A percentile compares a stretch with the other conserved stretches of the same genome.
Conservation (phyloP, 2,329 filamentous ascomycete species). For the Aureobasidium mangrovei region DNA sequence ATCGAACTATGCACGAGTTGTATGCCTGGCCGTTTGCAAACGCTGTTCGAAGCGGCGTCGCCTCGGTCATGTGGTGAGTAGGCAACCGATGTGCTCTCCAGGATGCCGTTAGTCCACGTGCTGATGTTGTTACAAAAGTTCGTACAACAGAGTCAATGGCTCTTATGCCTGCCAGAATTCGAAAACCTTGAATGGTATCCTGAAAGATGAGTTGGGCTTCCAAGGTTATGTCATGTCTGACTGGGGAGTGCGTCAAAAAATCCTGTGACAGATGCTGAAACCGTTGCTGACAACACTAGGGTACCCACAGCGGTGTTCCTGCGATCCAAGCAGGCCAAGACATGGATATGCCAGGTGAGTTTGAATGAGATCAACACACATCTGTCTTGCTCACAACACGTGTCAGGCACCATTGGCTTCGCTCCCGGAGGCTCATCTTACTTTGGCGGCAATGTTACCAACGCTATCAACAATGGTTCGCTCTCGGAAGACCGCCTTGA, state of each 20-base stretch:
- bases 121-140: slow-evolving; percentile 21
- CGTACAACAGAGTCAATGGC: slow-evolving; percentile 51
- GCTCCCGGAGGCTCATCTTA: slow-evolving; percentile 19
- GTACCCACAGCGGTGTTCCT: slow-evolving; percentile 35
- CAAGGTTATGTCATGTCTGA: slow-evolving; percentile 72
- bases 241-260: slow-evolving; percentile 40
- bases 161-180: slow-evolving; percentile 61
- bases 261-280: not conserved
- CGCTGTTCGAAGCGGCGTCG: slow-evolving; percentile 59
- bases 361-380: no score
- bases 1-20: slow-evolving; percentile 64
- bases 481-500: slow-evolving; percentile 33
- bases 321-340: slow-evolving; percentile 41
- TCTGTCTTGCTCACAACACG: no score
- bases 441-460: slow-evolving; percentile 31
- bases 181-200: slow-evolving; percentile 66
- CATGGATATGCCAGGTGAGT: slow-evolving; percentile 35
- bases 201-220: slow-evolving; percentile 79
- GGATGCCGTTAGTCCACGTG: no score
- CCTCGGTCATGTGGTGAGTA: slow-evolving; percentile 60
- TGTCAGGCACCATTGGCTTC: slow-evolving; percentile 20
- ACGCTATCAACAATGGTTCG: slow-evolving; percentile 33
- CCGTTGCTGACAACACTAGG: slow-evolving; percentile 26
- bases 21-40: slow-evolving; percentile 61
- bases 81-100: no score